Conservation (phyloP, 352 stramenopile genomes). For the Globisporangium orthogonon region DNA sequence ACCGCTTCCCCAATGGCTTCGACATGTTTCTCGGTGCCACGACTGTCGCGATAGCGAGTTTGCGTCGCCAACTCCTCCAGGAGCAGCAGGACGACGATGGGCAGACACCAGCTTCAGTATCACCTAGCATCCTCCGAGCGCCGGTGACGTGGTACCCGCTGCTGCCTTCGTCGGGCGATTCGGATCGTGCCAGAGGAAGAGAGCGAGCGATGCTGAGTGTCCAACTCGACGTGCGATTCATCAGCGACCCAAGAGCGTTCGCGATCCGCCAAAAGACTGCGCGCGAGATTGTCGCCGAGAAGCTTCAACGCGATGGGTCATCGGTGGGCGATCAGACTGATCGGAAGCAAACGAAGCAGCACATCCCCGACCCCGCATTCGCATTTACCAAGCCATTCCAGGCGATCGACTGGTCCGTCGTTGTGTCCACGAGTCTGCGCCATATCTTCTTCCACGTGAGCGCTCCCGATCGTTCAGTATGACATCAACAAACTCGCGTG, state of each 20-base stretch:
- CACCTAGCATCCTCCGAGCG: conserved; percentile 5
- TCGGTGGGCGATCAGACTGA: background rate
- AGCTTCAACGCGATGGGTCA: background rate
- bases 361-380: conserved; percentile 47
- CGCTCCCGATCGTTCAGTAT: background rate
- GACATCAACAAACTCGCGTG: background rate
- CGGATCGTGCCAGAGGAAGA: conserved; percentile 11
- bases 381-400: conserved; percentile 38
- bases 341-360: background rate
- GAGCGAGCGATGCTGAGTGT: conserved; percentile 22
- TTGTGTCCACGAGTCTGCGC: conserved; percentile 47
- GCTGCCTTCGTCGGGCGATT: conserved; percentile 12
- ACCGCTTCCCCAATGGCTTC: conserved; percentile 44
- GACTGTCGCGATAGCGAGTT: conserved; percentile 19
- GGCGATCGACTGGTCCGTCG: conserved; percentile 46
- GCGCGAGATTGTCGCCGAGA: background rate
- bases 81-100: conserved; percentile 3
- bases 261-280: conserved; percentile 18
- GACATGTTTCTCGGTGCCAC: conserved; percentile 45
- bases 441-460: conserved; percentile 61
- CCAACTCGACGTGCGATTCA: conserved; percentile 31
- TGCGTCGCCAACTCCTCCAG: conserved; percentile 20
- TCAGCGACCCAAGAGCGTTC: conserved; percentile 19
- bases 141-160: conserved; percentile 34
- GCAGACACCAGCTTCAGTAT: background rate